Conservation (phyloP, 148 eudicot species). For the Linanthus parryae region DNA sequence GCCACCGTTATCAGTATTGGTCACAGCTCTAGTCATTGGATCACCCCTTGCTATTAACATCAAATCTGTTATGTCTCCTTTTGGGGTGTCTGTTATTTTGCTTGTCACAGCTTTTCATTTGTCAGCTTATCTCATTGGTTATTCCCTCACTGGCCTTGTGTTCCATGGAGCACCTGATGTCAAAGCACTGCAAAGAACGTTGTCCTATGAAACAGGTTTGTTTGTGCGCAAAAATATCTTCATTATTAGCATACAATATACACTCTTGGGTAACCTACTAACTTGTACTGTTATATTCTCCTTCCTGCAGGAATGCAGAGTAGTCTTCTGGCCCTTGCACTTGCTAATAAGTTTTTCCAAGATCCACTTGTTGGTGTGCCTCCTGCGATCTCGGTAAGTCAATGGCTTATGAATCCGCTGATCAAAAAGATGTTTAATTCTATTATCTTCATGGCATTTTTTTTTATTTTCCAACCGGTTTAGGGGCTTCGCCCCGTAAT, state of each 20-base stretch:
- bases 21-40: constrained; percentile 91
- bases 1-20: constrained; percentile 84
- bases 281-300: too few species aligned
- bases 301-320: constrained; percentile 80
- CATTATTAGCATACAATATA: too few species aligned
- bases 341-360: constrained; percentile 79
- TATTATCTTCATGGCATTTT: too few species aligned
- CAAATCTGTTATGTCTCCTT: constrained; percentile 77
- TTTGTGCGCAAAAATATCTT: too few species aligned
- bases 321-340: constrained; percentile 91
- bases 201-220: constrained; percentile 88
- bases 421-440: too few species aligned
- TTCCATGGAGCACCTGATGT: constrained; percentile 57
- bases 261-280: too few species aligned
- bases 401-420: too few species aligned
- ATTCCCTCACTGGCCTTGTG: constrained; percentile 51
- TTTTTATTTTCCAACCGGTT: too few species aligned
- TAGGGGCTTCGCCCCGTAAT: too few species aligned
- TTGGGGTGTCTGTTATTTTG: constrained; percentile 63
- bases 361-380: constrained; percentile 89
- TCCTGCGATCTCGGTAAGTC: constrained; percentile 90
- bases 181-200: constrained; percentile 88
- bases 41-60: constrained; percentile 94
- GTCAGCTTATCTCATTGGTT: constrained; percentile 77
- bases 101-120: constrained; percentile 68